Percentiles rank a stretch among this genome's conserved stretches.
Conservation (phyloP, 1,284 basidiomycete genomes). For the Ustilago sp. region DNA sequence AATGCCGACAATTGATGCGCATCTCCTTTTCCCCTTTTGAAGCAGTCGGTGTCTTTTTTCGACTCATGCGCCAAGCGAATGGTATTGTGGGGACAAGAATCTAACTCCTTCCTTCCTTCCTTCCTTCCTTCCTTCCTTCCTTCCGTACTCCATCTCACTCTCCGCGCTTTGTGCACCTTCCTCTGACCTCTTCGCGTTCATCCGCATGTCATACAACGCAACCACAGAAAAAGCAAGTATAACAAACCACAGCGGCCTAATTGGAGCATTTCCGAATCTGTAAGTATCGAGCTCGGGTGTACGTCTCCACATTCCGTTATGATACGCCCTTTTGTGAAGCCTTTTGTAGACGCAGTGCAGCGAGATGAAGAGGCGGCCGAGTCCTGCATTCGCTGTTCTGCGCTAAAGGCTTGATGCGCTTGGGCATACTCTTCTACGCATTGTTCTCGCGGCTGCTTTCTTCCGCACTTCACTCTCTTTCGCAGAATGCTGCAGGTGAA, state of each 20-base stretch:
- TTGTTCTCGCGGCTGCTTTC: slow-evolving; percentile 1
- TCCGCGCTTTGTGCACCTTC: not conserved
- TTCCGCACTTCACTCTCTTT: not conserved
- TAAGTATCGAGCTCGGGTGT: slow-evolving; percentile 15
- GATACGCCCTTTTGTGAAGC: slow-evolving; percentile 10
- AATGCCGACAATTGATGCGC: not conserved
- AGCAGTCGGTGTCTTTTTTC: not conserved
- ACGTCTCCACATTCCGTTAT: slow-evolving; percentile 3
- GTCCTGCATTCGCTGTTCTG: slow-evolving; percentile 10
- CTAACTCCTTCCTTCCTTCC: not conserved
- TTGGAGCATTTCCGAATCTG: slow-evolving; percentile 12
- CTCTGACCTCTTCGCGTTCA: not conserved
- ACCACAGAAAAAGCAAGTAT: slow-evolving; percentile 9
- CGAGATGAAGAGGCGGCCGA: slow-evolving; percentile 19
- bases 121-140: slow-evolving; percentile 2
- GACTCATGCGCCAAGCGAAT: not conserved
- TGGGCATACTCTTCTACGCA: slow-evolving; percentile 6
- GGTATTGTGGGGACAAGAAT: slow-evolving; percentile 2
- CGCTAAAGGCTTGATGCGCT: slow-evolving; percentile 7
- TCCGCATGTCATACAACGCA: slow-evolving; percentile 1
- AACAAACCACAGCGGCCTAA: slow-evolving; percentile 15
- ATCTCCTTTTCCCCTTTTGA: not conserved
- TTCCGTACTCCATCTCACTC: not conserved
- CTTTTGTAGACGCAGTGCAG: not conserved
- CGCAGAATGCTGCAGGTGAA: not conserved